These are phyloP conservation scores for Ogataea dorogensis DNA, from an alignment of 805 yeast species.

Conservation along the genomic window DNA sequence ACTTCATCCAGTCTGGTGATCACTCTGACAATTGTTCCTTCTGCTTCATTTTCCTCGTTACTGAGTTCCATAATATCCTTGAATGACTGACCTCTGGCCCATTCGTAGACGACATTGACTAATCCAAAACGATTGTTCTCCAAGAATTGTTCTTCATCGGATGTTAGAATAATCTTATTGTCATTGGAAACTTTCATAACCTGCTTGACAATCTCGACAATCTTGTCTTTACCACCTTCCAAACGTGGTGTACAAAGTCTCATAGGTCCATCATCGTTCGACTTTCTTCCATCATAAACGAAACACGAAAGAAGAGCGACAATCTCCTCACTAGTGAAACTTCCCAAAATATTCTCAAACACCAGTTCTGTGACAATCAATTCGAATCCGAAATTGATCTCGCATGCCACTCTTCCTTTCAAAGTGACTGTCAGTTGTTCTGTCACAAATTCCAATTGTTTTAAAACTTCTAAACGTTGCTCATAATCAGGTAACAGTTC, in stretches of 20 bases:
- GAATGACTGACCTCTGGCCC: constrained; percentile 95
- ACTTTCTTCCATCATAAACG: constrained; percentile 83
- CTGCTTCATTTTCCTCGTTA: constrained; percentile 64
- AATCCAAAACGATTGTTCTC: constrained; percentile 85
- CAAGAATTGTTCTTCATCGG: constrained; percentile 82
- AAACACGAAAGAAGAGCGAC: constrained; percentile 92
- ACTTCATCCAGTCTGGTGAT: constrained; percentile 92
- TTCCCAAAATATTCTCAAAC: constrained; percentile 87
- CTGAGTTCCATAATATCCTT: constrained; percentile 88
- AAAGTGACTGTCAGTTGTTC: constrained; percentile 67
- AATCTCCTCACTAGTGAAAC: constrained; percentile 92
- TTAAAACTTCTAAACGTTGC: constrained; percentile 76
- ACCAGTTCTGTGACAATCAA: constrained; percentile 83
- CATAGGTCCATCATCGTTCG: constrained; percentile 55
- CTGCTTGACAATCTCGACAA: constrained; percentile 65
- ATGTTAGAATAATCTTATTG: constrained; percentile 71
- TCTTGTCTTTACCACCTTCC: constrained; percentile 65
- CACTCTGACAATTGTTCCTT: constrained; percentile 95
- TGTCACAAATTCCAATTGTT: constrained; percentile 80
- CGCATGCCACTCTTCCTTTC: constrained; percentile 94
- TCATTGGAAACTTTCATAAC: constrained; percentile 60
- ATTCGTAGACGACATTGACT: constrained; percentile 92
- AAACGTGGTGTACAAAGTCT: constrained; percentile 65
- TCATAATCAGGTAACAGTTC: constrained; percentile 92
- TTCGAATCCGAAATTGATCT: constrained; percentile 89